Conservation (phyloP, 2,329 filamentous ascomycete genomes). For the Orbilia oligospora region DNA sequence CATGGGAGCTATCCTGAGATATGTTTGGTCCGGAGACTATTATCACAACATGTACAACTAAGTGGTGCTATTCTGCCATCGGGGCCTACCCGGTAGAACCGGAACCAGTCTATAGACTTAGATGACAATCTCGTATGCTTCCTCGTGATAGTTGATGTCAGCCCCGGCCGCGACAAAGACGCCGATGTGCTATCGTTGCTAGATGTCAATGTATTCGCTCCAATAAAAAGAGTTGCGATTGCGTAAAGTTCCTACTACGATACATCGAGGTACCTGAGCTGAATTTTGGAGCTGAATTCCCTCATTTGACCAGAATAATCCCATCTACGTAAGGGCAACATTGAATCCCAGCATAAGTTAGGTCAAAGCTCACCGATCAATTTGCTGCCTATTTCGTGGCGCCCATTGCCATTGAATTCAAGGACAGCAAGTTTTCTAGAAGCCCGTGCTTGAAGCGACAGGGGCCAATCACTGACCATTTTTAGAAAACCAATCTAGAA, state of each 20-base stretch:
- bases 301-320: background rate
- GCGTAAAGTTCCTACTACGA: constrained; percentile 16
- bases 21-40: background rate
- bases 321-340: background rate
- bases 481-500: background rate
- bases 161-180: constrained; percentile 19
- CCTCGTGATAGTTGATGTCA: constrained; percentile 6
- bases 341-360: constrained; percentile 1
- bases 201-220: background rate
- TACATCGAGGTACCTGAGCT: background rate
- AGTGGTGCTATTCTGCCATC: constrained; percentile 10
- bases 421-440: constrained; percentile 22
- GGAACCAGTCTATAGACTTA: background rate
- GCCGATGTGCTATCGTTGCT: background rate
- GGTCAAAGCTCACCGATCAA: constrained; percentile 14
- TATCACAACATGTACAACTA: background rate
- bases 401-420: constrained; percentile 1
- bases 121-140: background rate
- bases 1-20: background rate
- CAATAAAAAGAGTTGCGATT: background rate
- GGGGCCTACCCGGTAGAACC: too few relatives aligned
- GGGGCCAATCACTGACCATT: background rate
- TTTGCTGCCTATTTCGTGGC: constrained; percentile 30
- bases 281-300: background rate
- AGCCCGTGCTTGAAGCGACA: constrained; percentile 9